Evolutionary conservation across 495 filamentous ascomycete species (phyloP).

Genomic region (Massariosphaeria phaeospora): DNA sequence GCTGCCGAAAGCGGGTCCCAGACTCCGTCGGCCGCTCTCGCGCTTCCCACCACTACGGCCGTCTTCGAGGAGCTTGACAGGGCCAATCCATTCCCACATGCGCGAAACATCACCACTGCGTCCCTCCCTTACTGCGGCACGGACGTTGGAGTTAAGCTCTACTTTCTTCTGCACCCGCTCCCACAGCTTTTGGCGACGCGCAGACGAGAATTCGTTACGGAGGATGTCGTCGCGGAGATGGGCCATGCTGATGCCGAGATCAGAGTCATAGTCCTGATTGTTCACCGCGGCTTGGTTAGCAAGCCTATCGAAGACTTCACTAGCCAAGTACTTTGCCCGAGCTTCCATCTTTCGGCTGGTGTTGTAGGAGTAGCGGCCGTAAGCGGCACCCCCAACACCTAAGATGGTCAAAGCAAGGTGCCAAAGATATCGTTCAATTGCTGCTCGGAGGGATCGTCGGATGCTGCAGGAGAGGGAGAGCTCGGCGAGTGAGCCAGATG

Average conservation of each 20-base stretch:
- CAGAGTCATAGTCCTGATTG: slow-evolving; percentile 56
- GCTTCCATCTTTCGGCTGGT: slow-evolving; percentile 58
- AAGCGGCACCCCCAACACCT: slow-evolving; percentile 47
- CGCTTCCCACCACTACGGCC: slow-evolving; percentile 38
- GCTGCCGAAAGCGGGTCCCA: slow-evolving; percentile 17
- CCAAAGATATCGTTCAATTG: slow-evolving; percentile 93
- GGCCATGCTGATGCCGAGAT: slow-evolving; percentile 76
- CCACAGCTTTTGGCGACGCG: slow-evolving; percentile 74
- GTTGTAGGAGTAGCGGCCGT: slow-evolving; percentile 53
- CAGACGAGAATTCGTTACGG: slow-evolving; percentile 69
- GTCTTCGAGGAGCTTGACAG: slow-evolving; percentile 42
- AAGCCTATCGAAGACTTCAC: slow-evolving; percentile 74
- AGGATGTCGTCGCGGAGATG: slow-evolving; percentile 91
- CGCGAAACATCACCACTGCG: slow-evolving; percentile 79
- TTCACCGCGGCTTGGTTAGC: slow-evolving; percentile 74
- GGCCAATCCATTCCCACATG: slow-evolving; percentile 96
- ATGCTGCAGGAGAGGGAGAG: slow-evolving; percentile 82
- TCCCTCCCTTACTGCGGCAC: slow-evolving; percentile 75
- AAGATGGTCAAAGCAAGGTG: slow-evolving; percentile 70
- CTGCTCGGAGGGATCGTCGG: slow-evolving; percentile 82
- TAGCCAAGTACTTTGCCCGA: slow-evolving; percentile 72
- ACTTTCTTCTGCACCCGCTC: slow-evolving; percentile 72
- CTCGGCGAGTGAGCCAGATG: slow-evolving; percentile 75
- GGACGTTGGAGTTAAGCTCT: slow-evolving; percentile 88
- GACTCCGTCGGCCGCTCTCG: slow-evolving; percentile 50